Base-by-base conservation (phyloP, 2,329 filamentous ascomycete species). In the Grosmannia clavigera region DNA sequence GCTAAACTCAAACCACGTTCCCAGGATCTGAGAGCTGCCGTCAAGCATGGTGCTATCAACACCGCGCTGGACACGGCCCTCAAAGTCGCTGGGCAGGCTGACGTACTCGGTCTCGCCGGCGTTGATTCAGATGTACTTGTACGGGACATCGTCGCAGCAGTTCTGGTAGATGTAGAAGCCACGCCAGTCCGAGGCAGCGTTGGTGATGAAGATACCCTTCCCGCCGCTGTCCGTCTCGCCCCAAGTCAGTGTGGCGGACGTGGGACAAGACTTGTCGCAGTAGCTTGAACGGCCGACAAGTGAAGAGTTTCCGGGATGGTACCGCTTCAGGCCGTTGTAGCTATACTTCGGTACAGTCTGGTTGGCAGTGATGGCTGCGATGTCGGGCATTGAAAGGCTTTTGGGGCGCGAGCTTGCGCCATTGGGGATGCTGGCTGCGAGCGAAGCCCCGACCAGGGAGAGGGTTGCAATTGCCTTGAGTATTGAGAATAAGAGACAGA, bases 91-190 rank as follows among this genome's bases (percentile, higher is more conserved):
- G 27, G 60, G 60, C n/a, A 61, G 52, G 29, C 51, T 38, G 40
- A 61, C 33, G 38, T 52, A 61, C 57, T 61, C 27, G 19, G 60
- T 61, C 60, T 58, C 60, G 57, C 52, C 60, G 19, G 38, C 40
- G 33, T 48, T 46, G 60, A 61, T 61, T 57, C 60, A 61, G 43
- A 61, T 43, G 56, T 61, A 61, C 60, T 61, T 61, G 57, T 61
- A 61, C 1, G 60, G 60, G 3, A 53, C n/a, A 3, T 11, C 22
- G 57, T 61, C 60, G 46, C 60, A 61, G 57, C 57, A 56, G 35
- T 61, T 61, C 33, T 61, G 12, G 56, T 31, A 61, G 16, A 58
- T n/a, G 57, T 61, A 61, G 43, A 61, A 61, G 40, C 56, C 60
- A 52, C 60, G 60, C 60, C 60, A 61, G 43, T 52, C 60, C 25